Percentiles rank a stretch among this genome's conserved stretches.
These are phyloP conservation scores for Immersiella caudata DNA, from an alignment of 495 filamentous ascomycete genomes.

Conservation along the genomic window DNA sequence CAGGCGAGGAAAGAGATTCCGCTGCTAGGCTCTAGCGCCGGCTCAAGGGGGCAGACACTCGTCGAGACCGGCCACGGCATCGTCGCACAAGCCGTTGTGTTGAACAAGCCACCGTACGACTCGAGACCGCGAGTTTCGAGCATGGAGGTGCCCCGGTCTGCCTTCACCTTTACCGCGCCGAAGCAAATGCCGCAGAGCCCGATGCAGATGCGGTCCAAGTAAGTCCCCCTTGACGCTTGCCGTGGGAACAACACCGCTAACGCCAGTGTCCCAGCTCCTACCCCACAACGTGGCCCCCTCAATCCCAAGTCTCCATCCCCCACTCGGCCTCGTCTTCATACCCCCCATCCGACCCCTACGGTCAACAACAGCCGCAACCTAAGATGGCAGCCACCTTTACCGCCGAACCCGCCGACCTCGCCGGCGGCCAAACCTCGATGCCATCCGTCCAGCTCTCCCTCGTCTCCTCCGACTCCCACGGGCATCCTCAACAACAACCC, in stretches of 20 bases:
- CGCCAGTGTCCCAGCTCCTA: conserved; percentile 37
- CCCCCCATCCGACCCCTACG: conserved; percentile 49
- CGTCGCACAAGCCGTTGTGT: conserved; percentile 48
- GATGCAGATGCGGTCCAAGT: conserved; percentile 57
- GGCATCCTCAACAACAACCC: conserved; percentile 22
- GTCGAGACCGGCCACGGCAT: conserved; percentile 52
- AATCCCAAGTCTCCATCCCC: conserved; percentile 47
- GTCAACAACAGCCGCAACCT: conserved; percentile 53
- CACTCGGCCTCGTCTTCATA: conserved; percentile 43
- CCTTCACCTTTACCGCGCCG: conserved; percentile 57
- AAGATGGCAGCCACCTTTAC: conserved; percentile 47
- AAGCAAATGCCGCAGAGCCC: conserved; percentile 55
- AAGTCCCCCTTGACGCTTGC: conserved; percentile 29
- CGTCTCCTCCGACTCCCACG: conserved; percentile 41
- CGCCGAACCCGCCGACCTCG: conserved; percentile 54
- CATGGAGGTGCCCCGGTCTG: conserved; percentile 52
- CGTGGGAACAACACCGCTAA: conserved; percentile 13
- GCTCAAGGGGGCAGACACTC: conserved; percentile 61
- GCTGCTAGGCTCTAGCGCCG: conserved; percentile 68
- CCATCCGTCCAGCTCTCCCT: conserved; percentile 53
- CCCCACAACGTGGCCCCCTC: conserved; percentile 42
- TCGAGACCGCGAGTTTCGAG: conserved; percentile 48
- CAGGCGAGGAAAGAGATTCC: conserved; percentile 77
- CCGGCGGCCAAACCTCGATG: conserved; percentile 50
- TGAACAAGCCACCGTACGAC: conserved; percentile 53